Evolutionary conservation across 2,329 filamentous ascomycete species (phyloP).

Genomic region (Alternaria sp.): DNA sequence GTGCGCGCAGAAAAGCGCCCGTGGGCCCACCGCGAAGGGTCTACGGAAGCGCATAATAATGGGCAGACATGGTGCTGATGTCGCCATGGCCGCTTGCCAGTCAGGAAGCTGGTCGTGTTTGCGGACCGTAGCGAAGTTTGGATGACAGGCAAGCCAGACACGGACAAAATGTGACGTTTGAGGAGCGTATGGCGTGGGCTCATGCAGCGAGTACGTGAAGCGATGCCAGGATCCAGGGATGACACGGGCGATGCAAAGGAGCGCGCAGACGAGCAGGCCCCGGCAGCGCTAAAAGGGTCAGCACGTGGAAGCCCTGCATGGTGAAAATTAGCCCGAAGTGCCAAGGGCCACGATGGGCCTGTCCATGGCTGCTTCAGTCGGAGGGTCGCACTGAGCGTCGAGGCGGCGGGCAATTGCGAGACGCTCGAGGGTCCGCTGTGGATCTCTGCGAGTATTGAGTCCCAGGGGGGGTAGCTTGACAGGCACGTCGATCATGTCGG

Average conservation of each 20-base stretch:
- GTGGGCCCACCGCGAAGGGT: slow-evolving; percentile 20
- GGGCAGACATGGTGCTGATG: slow-evolving; percentile 14
- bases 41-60: slow-evolving; percentile 14
- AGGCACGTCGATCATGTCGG: slow-evolving; percentile 19
- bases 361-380: slow-evolving; percentile 10
- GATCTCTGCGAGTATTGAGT: slow-evolving; percentile 1
- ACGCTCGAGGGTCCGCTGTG: slow-evolving; percentile 8
- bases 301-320: slow-evolving; percentile 36
- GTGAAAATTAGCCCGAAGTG: slow-evolving; percentile 14
- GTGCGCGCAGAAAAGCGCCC: slow-evolving; percentile 12
- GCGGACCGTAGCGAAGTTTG: slow-evolving; percentile 25
- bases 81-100: slow-evolving; percentile 17
- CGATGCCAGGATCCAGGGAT: slow-evolving; percentile 16
- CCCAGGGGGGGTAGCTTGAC: background rate
- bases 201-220: slow-evolving; percentile 22
- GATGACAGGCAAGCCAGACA: slow-evolving; percentile 14
- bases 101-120: slow-evolving; percentile 14
- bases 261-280: slow-evolving; percentile 7
- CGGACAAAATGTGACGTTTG: slow-evolving; percentile 28
- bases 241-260: slow-evolving; percentile 9
- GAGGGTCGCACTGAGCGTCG: slow-evolving; percentile 6
- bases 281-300: slow-evolving; percentile 18
- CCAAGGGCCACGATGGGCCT: slow-evolving; percentile 4
- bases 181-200: slow-evolving; percentile 22
- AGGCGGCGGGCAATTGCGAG: background rate